Evolutionary conservation across 164 flowering plant genomes (phyloP), one percentile per base, ranked within the genome.

Genomic region (Piper betle): DNA sequence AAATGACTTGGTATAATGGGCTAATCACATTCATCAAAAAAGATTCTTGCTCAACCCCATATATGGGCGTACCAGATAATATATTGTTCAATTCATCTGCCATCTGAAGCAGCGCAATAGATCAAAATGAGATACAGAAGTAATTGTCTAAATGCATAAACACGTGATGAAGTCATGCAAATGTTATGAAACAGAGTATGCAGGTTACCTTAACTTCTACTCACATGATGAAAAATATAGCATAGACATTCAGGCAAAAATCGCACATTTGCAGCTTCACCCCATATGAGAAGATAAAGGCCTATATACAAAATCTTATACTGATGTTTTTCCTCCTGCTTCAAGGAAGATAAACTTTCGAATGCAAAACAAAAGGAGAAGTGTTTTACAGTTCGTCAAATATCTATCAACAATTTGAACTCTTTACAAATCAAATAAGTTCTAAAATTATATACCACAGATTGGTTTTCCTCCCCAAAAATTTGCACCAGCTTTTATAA

Each of bases 241-340:
- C 97, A 88, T 8, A 93, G 83, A 68, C 99, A 93, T 71, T 93
- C 99, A 38, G 99, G 99, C 96, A 93, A 86, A 64, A 90, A 81
- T 70, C 99, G 69, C 75, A 93, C 72, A 70, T 93, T 93, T 66
- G 99, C 84, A 66, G 99, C 97, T 73, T 90, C 99, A 18, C 99
- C 99, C 99, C 99, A 93, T 66, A 93, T 90, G 52, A 93, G 87
- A 71, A 90, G 91, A 76, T 90, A 85, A 58, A 93, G 95, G 39
- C 80, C 95, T 56, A 85, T 67, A 60, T 85, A 88, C 48, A 90
- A 68, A 72, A 90, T 75, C 69, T 90, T 93, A 63, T 83, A 75
- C 46, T 90, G 97, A 63, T 84, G 96, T 8, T 25, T 25, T 25
- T 74, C 88, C 63, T 88, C 89, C 70, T 76, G 83, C 61, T 88